Base-by-base conservation (phyloP, 192 early-diverging fungal genomes). In the Coemansia sp. region DNA sequence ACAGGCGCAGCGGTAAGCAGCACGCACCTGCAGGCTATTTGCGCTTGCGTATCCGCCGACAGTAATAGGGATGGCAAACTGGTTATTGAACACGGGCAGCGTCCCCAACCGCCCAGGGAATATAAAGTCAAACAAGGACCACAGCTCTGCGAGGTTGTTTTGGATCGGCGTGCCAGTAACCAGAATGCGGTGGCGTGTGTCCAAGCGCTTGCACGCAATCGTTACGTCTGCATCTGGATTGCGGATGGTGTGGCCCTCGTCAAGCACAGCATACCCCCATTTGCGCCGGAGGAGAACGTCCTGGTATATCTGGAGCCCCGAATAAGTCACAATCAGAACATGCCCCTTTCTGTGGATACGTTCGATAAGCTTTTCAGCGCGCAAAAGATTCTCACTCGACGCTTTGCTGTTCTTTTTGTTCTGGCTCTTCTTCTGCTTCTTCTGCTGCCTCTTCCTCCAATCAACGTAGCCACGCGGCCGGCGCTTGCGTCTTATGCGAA, bases 221-320 rank as follows among this genome's bases (percentile, higher is more conserved):
- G 87, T 97, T 6, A 93, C 89, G 23, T 92, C 94, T 0, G 97
- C 89, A 69, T 98, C 95, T 0, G 95, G 95, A 64, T 98, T 98
- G 41, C 95, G 85, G 39, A 98, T 96, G 78, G 94, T 94, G 77
- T 98, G 97, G 4, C 97, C 97, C 78, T 98, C 97, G 70, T 98
- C 97, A 36, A 98, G 71, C 11, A 98, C 87, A 24, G 87, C 89
- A 58, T 95, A 97, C 5, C 89, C 89, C 95, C 94, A 98, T 38
- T 85, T 75, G 45, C 88, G 84, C 21, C 86, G 85, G n/a, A 95
- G 56, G 5, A 98, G 75, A 0, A 83, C 69, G 10, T 87, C 79
- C 14, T 85, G 72, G 69, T 97, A 92, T 0, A 92, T 85, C 51
- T 91, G 89, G 5, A 96, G 63, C 15, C 92, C 92, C 8, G 87